A percentile compares a stretch with the other conserved stretches of the same genome.
Evolutionary conservation across 2,329 filamentous ascomycete genomes (phyloP).

Genomic region (Phaeomoniella chlamydospora): DNA sequence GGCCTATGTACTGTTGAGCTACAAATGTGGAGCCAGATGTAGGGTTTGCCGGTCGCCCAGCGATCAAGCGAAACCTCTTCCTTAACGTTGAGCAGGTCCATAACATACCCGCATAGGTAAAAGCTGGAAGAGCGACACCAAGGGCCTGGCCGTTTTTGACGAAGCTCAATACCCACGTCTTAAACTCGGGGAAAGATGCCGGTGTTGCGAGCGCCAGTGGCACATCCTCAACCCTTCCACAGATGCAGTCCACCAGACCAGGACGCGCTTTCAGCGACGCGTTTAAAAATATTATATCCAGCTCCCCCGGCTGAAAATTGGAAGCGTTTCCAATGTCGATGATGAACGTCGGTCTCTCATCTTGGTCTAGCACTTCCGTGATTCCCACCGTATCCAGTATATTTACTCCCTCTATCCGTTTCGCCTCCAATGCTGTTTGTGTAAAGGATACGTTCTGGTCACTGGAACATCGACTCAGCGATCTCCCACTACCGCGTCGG

Average conservation of each 20-base stretch:
- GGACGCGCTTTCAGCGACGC: conserved; percentile 45
- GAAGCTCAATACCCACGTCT: conserved; percentile 50
- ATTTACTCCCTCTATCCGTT: conserved; percentile 34
- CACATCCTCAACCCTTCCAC: conserved; percentile 30
- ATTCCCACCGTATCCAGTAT: conserved; percentile 52
- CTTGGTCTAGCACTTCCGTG: conserved; percentile 60
- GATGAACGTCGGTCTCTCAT: conserved; percentile 63
- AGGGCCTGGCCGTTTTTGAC: conserved; percentile 36
- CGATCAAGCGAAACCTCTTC: conserved; percentile 54
- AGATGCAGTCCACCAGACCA: conserved; percentile 42
- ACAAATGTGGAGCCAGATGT: background rate
- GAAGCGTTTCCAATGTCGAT: conserved; percentile 48
- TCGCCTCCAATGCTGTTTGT: conserved; percentile 38
- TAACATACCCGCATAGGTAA: conserved; percentile 47
- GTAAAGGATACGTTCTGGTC: conserved; percentile 12
- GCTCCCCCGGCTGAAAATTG: conserved; percentile 37
- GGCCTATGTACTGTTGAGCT: background rate
- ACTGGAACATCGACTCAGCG: background rate
- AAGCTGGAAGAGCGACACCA: conserved; percentile 39
- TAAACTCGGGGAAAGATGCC: conserved; percentile 48
- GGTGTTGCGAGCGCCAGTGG: conserved; percentile 22
- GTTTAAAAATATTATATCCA: conserved; percentile 57
- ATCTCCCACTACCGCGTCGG: background rate
- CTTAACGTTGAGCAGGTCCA: conserved; percentile 61
- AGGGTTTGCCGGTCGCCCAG: conserved; percentile 28